Conservation (phyloP, 495 filamentous ascomycete genomes). For the Xylaria nigripes region DNA sequence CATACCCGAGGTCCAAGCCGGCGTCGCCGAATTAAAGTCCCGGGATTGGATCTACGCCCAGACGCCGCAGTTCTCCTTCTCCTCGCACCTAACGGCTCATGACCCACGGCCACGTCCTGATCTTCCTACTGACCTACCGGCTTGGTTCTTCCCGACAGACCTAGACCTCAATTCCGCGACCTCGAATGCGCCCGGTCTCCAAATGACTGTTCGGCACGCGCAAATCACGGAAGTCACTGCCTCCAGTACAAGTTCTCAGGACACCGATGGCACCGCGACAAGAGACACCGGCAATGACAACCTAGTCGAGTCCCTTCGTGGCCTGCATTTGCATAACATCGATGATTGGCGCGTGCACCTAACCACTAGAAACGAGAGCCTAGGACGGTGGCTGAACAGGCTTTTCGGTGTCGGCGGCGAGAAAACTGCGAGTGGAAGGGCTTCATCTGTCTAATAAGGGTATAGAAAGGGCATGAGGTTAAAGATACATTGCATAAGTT, state of each 20-base stretch:
- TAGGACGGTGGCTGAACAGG: slow-evolving; percentile 29
- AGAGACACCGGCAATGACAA: slow-evolving; percentile 4
- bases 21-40: slow-evolving; percentile 39
- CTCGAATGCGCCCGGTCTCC: neutral
- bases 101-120: slow-evolving; percentile 47
- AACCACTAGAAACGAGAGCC: slow-evolving; percentile 6
- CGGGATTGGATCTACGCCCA: slow-evolving; percentile 72
- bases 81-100: slow-evolving; percentile 42
- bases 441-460: too few species aligned
- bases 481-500: neutral
- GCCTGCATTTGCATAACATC: slow-evolving; percentile 33
- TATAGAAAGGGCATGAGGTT: neutral
- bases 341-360: slow-evolving; percentile 29
- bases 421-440: neutral
- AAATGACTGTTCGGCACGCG: slow-evolving; percentile 34
- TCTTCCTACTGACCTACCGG: slow-evolving; percentile 28
- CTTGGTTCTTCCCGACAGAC: slow-evolving; percentile 13
- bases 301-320: slow-evolving; percentile 16
- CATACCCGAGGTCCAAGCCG: slow-evolving; percentile 7
- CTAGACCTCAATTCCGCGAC: neutral
- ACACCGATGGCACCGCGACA: neutral
- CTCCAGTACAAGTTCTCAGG: neutral
- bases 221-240: slow-evolving; percentile 24
- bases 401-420: slow-evolving; percentile 26
- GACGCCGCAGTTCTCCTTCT: slow-evolving; percentile 76